phyloP scores from a whole-genome alignment of 2,329 filamentous ascomycete species.

The Seiridium cupressi region DNA sequence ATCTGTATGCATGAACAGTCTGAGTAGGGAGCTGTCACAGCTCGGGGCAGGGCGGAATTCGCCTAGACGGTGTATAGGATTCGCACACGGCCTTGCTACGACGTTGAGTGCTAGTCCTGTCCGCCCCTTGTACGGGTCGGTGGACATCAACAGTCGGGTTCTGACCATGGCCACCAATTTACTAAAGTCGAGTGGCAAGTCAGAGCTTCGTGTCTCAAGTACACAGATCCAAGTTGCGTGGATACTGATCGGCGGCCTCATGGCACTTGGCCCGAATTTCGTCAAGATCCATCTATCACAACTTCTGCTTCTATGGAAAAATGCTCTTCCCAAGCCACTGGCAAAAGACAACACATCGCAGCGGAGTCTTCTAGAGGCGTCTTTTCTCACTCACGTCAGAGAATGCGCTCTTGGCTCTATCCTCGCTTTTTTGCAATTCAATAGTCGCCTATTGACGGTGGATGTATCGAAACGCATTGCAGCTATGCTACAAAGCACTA shows the following conservation, averaged over 20 bases:
- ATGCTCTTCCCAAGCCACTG: conserved; percentile 91
- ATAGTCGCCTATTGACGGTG: conserved; percentile 84
- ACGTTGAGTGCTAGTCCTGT: conserved; percentile 85
- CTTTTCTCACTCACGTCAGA: conserved; percentile 89
- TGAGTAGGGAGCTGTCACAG: conserved; percentile 80
- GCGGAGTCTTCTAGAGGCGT: conserved; percentile 81
- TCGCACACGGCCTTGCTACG: conserved; percentile 87
- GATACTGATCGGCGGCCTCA: conserved; percentile 93
- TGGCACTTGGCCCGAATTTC: conserved; percentile 96
- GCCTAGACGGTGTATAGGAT: conserved; percentile 80
- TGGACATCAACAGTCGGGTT: conserved; percentile 91
- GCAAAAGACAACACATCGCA: conserved; percentile 86
- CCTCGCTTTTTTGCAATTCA: conserved; percentile 89
- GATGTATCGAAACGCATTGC: conserved; percentile 93
- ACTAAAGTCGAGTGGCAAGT: conserved; percentile 87
- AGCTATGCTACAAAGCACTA: conserved; percentile 92
- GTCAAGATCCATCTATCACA: conserved; percentile 98
- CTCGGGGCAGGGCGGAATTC: conserved; percentile 74
- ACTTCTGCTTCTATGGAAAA: conserved; percentile 92
- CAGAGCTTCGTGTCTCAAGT: conserved; percentile 84
- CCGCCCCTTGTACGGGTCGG: conserved; percentile 88
- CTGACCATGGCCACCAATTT: conserved; percentile 88
- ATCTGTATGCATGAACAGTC: conserved; percentile 94
- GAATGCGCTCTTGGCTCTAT: conserved; percentile 93
- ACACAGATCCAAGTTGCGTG: conserved; percentile 97